Evolutionary conservation across 305 asterid species (phyloP).

Genomic region (Vinca major): DNA sequence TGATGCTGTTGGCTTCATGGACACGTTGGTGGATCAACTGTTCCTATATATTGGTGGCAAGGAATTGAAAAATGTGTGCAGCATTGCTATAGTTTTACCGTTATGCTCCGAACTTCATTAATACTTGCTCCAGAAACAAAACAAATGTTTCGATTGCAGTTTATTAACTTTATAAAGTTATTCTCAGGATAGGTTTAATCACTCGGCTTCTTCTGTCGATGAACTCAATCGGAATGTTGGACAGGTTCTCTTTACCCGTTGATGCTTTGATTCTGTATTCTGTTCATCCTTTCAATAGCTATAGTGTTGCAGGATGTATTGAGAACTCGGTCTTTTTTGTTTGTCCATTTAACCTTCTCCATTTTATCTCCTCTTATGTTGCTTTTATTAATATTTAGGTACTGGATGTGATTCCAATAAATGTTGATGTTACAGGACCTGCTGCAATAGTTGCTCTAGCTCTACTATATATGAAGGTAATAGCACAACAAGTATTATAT

Average conservation of each 20-base stretch:
- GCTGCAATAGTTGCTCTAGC: constrained; percentile 89
- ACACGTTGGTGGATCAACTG: constrained; percentile 63
- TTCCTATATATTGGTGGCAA: constrained; percentile 81
- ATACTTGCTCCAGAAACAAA: constrained; percentile 13
- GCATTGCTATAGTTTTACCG: constrained; percentile 14
- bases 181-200: constrained; percentile 52
- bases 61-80: constrained; percentile 53
- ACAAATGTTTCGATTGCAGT: constrained; percentile 20
- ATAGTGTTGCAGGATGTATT: neutral
- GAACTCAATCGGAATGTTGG: constrained; percentile 64
- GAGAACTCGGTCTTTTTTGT: neutral
- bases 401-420: constrained; percentile 56
- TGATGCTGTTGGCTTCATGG: constrained; percentile 78
- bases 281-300: constrained; percentile 1
- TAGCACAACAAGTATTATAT: constrained; percentile 1
- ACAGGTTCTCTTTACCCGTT: constrained; percentile 43
- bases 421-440: constrained; percentile 93
- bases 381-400: constrained; percentile 33
- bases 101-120: neutral
- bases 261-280: constrained; percentile 2
- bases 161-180: constrained; percentile 12
- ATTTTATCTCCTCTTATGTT: constrained; percentile 18
- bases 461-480: constrained; percentile 84
- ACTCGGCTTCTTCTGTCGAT: constrained; percentile 40
- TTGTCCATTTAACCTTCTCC: constrained; percentile 13